Evolutionary conservation across 805 yeast genomes (phyloP), one percentile per base, ranked within the genome.

Genomic region (Nakazawaea molendinolei): DNA sequence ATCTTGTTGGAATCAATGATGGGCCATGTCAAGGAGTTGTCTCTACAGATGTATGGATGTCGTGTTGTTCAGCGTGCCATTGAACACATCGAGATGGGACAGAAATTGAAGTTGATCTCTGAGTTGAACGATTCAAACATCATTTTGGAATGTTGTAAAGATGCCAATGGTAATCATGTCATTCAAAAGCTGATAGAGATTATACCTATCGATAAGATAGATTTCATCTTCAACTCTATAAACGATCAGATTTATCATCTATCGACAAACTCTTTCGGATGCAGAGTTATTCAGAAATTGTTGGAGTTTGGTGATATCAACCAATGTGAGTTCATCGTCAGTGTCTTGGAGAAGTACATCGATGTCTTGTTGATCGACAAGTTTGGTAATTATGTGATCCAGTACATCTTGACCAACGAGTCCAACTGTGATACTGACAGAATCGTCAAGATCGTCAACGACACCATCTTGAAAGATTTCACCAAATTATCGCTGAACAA

Each of bases 151-250:
- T 73, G 90, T 58, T 84, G 90, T 41, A 86, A 86, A 53, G 97
- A 92, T 58, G 97, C 90, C 63, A 92, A 92, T 58, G 98, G 97
- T 45, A 92, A 92, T 57, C 99, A 92, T 58, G 98, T 92, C 13
- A 83, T 92, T 44, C 99, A 92, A 61, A 90, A 89, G 56, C 79
- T 95, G 1, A 85, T 92, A 47, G 98, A 92, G 60, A 65, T 75
- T 41, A 76, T 89, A 34, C 92, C 95, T 4, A 75, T 84, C 40
- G 74, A 67, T 17, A 61, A 69, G 30, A 71, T 86, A 39, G 70
- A 76, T 24, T 89, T 86, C 48, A 76, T 92, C 31, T 67, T 86
- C 50, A 78, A 74, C 23, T 74, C 87, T 21, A 69, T 92, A 45
- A 71, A 67, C 41, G 74, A 72, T 43, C 80, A 74, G 42, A 82